These are phyloP conservation scores for Fusarium xyrophilum DNA, from an alignment of 2,329 filamentous ascomycete genomes.

Conservation along the genomic window DNA sequence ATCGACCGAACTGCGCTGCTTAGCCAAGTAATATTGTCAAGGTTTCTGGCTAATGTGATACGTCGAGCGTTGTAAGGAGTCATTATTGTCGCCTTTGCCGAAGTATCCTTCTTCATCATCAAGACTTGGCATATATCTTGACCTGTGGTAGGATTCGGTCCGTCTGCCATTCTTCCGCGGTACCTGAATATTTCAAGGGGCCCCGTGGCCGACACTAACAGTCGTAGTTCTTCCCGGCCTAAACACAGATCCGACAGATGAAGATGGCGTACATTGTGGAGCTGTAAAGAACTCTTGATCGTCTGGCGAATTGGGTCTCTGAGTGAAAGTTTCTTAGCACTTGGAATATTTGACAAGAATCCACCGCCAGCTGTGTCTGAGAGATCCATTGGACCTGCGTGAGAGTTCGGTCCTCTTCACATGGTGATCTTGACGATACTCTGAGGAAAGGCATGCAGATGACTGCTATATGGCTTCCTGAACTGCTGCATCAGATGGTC, in stretches of 20 bases:
- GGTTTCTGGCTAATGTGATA: background rate
- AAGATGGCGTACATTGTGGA: background rate
- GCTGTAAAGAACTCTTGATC: background rate
- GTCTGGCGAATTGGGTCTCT: background rate
- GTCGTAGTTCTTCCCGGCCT: background rate
- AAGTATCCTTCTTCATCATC: background rate
- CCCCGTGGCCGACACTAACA: background rate
- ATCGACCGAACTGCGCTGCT: background rate
- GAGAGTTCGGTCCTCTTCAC: accelerated
- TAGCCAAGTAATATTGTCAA: background rate
- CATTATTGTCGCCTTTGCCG: background rate
- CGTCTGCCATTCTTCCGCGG: accelerated
- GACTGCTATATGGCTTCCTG: background rate
- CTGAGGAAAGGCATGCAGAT: background rate
- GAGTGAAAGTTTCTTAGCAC: background rate
- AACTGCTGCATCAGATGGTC: background rate
- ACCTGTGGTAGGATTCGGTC: background rate
- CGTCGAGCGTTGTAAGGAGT: background rate
- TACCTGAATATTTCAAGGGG: background rate
- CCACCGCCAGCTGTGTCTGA: background rate
- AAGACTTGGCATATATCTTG: background rate
- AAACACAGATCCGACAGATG: accelerated
- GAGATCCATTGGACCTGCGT: background rate
- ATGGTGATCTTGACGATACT: background rate
- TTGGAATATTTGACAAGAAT: background rate